Evolutionary conservation across 495 filamentous ascomycete genomes (phyloP).

Genomic region (Xylaria acuta): DNA sequence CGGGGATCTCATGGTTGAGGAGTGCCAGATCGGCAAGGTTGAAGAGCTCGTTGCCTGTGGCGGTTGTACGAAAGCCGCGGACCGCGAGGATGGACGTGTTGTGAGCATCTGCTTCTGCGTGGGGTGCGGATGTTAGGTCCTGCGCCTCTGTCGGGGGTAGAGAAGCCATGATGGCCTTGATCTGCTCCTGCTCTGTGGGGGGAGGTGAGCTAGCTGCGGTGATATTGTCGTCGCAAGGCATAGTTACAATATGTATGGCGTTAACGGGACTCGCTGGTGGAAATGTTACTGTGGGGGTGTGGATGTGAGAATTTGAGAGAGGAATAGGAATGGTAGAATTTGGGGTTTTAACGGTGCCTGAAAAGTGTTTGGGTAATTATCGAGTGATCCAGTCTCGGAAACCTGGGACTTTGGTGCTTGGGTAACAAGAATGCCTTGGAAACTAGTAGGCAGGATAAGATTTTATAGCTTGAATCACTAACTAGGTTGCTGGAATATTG

Average conservation of each 20-base stretch:
- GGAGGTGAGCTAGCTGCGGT: neutral
- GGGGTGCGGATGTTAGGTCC: neutral
- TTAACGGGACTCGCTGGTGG: neutral
- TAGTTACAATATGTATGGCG: neutral
- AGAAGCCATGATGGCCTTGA: neutral
- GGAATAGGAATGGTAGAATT: neutral
- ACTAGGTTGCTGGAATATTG: neutral
- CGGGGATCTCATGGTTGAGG: neutral
- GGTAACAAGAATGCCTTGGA: neutral
- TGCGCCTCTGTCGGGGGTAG: neutral
- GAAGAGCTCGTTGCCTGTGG: constrained; percentile 5
- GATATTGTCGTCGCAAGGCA: neutral
- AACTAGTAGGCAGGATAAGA: neutral
- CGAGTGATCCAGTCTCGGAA: too few relatives aligned
- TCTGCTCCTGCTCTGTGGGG: neutral
- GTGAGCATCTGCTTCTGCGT: neutral
- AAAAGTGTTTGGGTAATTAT: neutral
- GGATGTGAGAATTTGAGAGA: neutral
- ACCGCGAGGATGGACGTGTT: constrained; percentile 12
- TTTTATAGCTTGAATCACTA: neutral
- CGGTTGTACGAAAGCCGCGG: constrained; percentile 17
- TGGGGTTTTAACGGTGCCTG: neutral
- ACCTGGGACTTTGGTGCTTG: neutral
- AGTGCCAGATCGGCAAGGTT: neutral
- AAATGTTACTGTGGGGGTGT: neutral